Conservation (phyloP, 78 protist genomes). For the Creolimax fragrantissima region DNA sequence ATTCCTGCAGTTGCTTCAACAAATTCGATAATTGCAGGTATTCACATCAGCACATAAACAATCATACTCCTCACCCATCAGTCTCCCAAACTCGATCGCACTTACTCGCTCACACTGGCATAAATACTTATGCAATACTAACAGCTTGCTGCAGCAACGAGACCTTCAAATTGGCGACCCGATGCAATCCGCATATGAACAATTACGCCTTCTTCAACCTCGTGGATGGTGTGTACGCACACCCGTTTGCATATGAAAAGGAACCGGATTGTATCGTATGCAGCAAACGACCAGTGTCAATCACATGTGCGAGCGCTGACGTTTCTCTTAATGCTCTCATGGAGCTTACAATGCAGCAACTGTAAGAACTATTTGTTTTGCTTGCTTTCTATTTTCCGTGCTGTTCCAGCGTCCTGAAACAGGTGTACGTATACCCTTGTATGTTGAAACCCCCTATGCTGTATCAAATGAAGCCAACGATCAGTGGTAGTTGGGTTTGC, state of each 20-base stretch:
- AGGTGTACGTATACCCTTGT: not conserved
- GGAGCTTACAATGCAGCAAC: conserved; percentile 9
- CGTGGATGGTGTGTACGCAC: conserved; percentile 59
- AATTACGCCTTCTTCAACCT: conserved; percentile 79
- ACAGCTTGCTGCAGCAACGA: conserved; percentile 78
- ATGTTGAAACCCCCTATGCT: too few species aligned
- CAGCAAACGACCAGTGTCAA: conserved; percentile 22
- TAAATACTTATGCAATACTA: not conserved
- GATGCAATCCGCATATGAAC: conserved; percentile 39
- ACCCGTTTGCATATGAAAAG: conserved; percentile 63
- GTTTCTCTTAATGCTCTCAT: not conserved
- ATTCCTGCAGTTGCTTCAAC: conserved; percentile 97
- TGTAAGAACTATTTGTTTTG: conserved; percentile 20
- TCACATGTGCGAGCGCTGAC: not conserved
- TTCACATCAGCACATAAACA: not conserved
- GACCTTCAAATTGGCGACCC: conserved; percentile 79
- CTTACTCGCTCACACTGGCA: not conserved
- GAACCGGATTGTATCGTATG: conserved; percentile 65
- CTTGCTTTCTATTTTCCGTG: not conserved
- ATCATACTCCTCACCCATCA: not conserved
- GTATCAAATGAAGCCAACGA: too few species aligned
- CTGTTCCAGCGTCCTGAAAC: not conserved
- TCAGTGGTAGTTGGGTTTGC: too few species aligned
- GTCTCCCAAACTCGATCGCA: not conserved
- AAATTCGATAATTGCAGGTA: conserved; percentile 90